Evolutionary conservation across 371 early-diverging fungal genomes (phyloP).

Genomic region (Sporodiniella umbellata): DNA sequence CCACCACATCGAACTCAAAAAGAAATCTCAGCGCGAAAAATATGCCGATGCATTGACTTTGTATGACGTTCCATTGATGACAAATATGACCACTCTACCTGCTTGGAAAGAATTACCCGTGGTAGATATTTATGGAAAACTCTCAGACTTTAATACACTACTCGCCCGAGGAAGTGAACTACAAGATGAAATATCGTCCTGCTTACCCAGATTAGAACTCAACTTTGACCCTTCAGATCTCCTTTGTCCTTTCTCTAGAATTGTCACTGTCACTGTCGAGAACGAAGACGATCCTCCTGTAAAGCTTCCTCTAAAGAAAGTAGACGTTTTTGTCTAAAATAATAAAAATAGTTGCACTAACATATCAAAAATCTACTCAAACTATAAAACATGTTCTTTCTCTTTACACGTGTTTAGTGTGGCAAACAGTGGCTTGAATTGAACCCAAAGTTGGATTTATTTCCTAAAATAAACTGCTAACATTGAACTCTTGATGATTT

Average conservation of each 20-base stretch:
- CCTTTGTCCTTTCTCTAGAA: conserved; percentile 38
- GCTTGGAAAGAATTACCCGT: conserved; percentile 39
- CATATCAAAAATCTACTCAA: too few relatives aligned
- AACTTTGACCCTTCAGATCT: conserved; percentile 43
- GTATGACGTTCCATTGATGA: conserved; percentile 52
- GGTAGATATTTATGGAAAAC: conserved; percentile 52
- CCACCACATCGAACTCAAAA: conserved; percentile 49
- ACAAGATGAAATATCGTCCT: conserved; percentile 50
- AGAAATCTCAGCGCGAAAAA: conserved; percentile 33
- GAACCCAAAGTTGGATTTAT: too few relatives aligned
- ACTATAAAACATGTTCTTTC: too few relatives aligned
- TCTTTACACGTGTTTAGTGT: too few relatives aligned
- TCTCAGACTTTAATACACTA: conserved; percentile 27
- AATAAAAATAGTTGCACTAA: not conserved
- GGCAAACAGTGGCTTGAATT: too few relatives aligned
- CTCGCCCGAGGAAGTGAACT: conserved; percentile 39
- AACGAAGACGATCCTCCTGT: conserved; percentile 29
- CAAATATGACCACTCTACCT: conserved; percentile 41
- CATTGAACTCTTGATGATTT: too few relatives aligned
- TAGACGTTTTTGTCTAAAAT: conserved; percentile 26
- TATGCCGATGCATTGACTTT: conserved; percentile 32
- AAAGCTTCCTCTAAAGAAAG: conserved; percentile 27
- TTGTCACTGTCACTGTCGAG: conserved; percentile 28
- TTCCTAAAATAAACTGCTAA: too few relatives aligned
- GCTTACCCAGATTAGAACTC: conserved; percentile 25